These are phyloP conservation scores for Candida patagonica DNA, from an alignment of 805 yeast genomes.

Conservation along the genomic window DNA sequence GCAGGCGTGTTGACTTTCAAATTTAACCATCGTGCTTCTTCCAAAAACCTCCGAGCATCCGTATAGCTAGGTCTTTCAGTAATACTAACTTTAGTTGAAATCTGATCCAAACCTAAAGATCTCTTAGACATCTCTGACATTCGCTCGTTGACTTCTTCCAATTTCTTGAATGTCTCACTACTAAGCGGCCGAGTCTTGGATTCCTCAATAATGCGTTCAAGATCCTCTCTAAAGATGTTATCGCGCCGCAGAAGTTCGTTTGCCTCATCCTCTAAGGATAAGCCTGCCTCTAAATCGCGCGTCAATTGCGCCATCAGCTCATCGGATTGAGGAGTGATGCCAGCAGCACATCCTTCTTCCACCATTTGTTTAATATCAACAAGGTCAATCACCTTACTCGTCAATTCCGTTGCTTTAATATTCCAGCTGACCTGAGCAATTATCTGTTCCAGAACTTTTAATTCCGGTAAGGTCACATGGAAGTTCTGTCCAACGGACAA, in stretches of 20 bases:
- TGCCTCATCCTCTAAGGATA: slow-evolving; percentile 21
- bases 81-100: slow-evolving; percentile 24
- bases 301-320: slow-evolving; percentile 11
- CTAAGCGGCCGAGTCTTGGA: slow-evolving; percentile 10
- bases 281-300: slow-evolving; percentile 15
- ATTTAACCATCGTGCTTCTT: slow-evolving; percentile 16
- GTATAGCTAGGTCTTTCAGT: slow-evolving; percentile 28
- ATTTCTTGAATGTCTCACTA: not conserved
- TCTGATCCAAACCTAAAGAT: slow-evolving; percentile 11
- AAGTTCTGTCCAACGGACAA: slow-evolving; percentile 51
- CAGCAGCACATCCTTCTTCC: slow-evolving; percentile 20
- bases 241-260: slow-evolving; percentile 7
- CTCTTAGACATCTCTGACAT: slow-evolving; percentile 2
- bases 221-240: slow-evolving; percentile 5
- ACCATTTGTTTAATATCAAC: slow-evolving; percentile 19
- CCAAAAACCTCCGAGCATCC: slow-evolving; percentile 24
- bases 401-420: slow-evolving; percentile 17
- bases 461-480: slow-evolving; percentile 46
- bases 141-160: not conserved
- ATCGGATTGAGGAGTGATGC: slow-evolving; percentile 18
- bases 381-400: slow-evolving; percentile 17
- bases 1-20: slow-evolving; percentile 13
- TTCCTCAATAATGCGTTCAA: slow-evolving; percentile 11
- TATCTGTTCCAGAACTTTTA: slow-evolving; percentile 32
- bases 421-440: slow-evolving; percentile 35